These are phyloP conservation scores for Mollisiaceae sp. DNA, from an alignment of 2,329 filamentous ascomycete species.

Conservation along the genomic window DNA sequence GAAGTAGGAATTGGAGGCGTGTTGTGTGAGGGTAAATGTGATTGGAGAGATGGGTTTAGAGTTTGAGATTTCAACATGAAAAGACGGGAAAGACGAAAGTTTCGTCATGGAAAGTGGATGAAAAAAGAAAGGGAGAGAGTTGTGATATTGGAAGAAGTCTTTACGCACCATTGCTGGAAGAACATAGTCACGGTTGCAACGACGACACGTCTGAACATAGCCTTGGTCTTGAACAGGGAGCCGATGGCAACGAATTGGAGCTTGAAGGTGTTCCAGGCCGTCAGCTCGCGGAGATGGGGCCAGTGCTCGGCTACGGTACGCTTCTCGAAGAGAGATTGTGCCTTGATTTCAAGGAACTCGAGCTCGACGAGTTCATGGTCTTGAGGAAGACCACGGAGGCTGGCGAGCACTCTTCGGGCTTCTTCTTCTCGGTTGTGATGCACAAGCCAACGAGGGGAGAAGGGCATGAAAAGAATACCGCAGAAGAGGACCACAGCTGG, in stretches of 20 bases:
- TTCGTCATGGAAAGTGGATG: not conserved
- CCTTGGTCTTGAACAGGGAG: constrained; percentile 66
- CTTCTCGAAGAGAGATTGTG: constrained; percentile 79
- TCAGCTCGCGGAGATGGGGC: constrained; percentile 65
- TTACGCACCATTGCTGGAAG: constrained; percentile 55
- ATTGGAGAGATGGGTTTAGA: not conserved
- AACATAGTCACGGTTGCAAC: constrained; percentile 69
- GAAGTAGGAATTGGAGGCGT: not conserved
- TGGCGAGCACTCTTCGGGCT: constrained; percentile 65
- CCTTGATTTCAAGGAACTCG: constrained; percentile 84
- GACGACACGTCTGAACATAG: constrained; percentile 70
- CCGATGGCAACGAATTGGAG: constrained; percentile 71
- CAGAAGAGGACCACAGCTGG: constrained; percentile 69
- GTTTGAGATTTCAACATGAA: not conserved
- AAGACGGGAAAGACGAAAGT: not conserved
- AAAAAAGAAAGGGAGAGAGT: not conserved
- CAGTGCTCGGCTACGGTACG: constrained; percentile 70
- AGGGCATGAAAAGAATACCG: constrained; percentile 82
- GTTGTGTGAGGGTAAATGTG: not conserved
- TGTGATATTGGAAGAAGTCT: not conserved
- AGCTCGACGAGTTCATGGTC: constrained; percentile 73
- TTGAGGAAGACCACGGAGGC: constrained; percentile 63
- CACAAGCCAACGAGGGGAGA: constrained; percentile 76
- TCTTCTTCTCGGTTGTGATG: constrained; percentile 73
- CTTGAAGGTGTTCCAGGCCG: constrained; percentile 67